Conservation (phyloP, 371 early-diverging fungal genomes). For the Blastocladiella emersonii region DNA sequence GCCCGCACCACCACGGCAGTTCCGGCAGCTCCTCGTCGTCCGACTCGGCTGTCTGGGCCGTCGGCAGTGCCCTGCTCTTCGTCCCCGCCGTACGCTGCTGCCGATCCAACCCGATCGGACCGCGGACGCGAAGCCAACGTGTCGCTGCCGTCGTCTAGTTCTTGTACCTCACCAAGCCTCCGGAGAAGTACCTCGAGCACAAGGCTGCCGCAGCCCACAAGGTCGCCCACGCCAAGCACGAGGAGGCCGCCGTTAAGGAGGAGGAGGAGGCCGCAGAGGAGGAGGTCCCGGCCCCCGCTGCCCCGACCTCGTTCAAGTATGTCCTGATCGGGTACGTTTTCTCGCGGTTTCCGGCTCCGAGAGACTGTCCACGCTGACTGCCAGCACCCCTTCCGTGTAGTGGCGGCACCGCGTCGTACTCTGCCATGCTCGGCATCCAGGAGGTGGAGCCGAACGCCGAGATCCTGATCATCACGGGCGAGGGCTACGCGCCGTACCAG, state of each 20-base stretch:
- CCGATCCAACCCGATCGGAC: neutral
- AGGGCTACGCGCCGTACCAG: constrained; percentile 49
- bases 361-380: no score
- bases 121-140: neutral
- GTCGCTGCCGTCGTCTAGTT: neutral
- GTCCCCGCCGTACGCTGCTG: neutral
- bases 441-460: constrained; percentile 50
- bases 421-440: constrained; percentile 51
- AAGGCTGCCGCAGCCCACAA: neutral
- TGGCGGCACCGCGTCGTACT: constrained; percentile 51
- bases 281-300: neutral
- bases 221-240: neutral
- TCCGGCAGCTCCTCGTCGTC: no score
- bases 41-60: no score
- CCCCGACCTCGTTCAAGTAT: constrained; percentile 18
- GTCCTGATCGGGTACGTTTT: constrained; percentile 21
- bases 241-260: neutral
- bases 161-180: constrained; percentile 1
- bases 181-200: constrained; percentile 5
- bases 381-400: constrained; percentile 13
- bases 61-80: neutral
- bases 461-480: constrained; percentile 51
- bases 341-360: no score
- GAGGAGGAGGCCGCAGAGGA: neutral
- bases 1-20: no score